Base-by-base conservation (phyloP, 2,329 filamentous ascomycete species). In the Fusarium papillatum region DNA sequence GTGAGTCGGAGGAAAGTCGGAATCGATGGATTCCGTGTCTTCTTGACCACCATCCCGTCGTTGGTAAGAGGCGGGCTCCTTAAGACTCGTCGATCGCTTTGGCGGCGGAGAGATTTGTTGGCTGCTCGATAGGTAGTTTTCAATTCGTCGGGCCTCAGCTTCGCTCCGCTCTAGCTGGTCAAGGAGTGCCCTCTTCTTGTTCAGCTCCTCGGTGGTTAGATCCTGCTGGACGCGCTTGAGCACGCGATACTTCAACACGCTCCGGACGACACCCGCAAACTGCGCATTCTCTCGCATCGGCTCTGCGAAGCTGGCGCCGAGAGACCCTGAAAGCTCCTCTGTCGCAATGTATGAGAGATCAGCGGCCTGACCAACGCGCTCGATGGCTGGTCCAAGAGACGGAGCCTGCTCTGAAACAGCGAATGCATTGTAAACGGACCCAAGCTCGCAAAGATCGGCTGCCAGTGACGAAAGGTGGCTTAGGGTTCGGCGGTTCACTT, bases 231-330 rank as follows among this genome's bases (percentile, higher is more conserved):
- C 95, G 59, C 97, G 91, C 87, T 99, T 99, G 73, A 98, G 87
- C 4, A 98, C 93, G 19, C 97, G 90, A 82, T 98, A 99, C 76
- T 95, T 92, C 66, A 99, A 87, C 39, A 99, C 96, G 76, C 89
- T 94, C 50, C 96, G 92, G 5, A 99, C 97, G 1, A 99, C 95
- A 14, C 97, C 95, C 1, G 97, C 97, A 83, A 99, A 99, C 81
- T 99, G 97, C 16, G 97, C 96, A 80, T 95, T 98, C 85, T 99
- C 97, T 67, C 97, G 92, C 95, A 99, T 98, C 1, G 97, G 97
- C 81, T 99, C 97, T 0, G 97, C 95, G 81, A 99, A 99, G 76
- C 92, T 97, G 39, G 96, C 96, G 24, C 96, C 96, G n/a, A 99
- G 87, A 0, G 94, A 94, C 3, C 92, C 92, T 0, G 96, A 96